phyloP scores from a whole-genome alignment of 176 grass and related monocot genomes.

The Lolium rigidum region DNA sequence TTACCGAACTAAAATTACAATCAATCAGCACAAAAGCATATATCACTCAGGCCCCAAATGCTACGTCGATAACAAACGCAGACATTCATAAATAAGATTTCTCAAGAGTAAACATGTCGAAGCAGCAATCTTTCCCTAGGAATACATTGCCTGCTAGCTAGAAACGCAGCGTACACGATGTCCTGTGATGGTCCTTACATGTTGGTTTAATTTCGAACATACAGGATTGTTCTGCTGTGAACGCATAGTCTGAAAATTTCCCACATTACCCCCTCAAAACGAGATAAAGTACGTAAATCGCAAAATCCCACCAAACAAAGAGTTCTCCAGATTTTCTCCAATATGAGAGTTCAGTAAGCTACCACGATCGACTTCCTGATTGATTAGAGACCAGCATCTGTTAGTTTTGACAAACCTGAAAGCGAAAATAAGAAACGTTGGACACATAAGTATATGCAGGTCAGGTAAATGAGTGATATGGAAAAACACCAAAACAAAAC shows the following conservation, averaged over 20 bases:
- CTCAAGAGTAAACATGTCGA: background rate
- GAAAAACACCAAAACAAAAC: background rate
- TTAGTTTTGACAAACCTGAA: background rate
- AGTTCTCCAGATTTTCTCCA: background rate
- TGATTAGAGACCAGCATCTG: background rate
- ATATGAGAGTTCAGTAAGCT: background rate
- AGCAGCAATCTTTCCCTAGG: background rate
- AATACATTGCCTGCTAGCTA: background rate
- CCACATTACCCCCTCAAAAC: background rate
- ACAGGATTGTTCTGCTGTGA: background rate
- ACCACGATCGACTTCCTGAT: background rate
- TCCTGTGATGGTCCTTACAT: background rate
- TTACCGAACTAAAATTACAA: too few relatives aligned
- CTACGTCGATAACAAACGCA: background rate
- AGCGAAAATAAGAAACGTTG: slow-evolving; percentile 1
- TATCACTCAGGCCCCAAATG: too few relatives aligned
- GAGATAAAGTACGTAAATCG: background rate
- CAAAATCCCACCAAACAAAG: background rate
- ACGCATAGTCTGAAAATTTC: background rate
- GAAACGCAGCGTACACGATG: background rate
- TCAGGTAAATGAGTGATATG: background rate
- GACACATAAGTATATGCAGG: background rate
- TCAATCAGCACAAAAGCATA: too few relatives aligned
- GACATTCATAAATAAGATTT: background rate
- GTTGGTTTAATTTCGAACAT: background rate